A percentile compares a stretch with the other conserved stretches of the same genome.
Conservation (phyloP, 73 alveolate species). For the Effrenium voratum region DNA sequence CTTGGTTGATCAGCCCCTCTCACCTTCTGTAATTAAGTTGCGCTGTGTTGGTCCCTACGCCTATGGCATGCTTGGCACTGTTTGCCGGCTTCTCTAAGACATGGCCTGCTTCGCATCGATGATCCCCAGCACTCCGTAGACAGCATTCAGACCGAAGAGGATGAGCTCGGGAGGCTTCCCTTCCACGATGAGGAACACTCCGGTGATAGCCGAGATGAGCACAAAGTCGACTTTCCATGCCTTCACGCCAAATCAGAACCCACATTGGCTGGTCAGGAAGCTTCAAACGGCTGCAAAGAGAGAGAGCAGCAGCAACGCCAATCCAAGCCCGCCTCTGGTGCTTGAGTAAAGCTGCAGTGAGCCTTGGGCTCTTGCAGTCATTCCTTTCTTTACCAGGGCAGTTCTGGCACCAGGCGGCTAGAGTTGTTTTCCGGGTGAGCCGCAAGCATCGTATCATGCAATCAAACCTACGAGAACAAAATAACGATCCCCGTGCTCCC, state of each 20-base stretch:
- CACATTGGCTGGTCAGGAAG: too few species aligned
- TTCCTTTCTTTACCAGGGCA: too few species aligned
- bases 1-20: too few species aligned
- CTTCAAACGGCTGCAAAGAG: too few species aligned
- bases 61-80: too few species aligned
- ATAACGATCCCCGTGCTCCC: not conserved
- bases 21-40: too few species aligned
- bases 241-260: too few species aligned
- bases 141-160: constrained; percentile 49
- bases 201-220: constrained; percentile 54
- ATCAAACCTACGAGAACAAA: not conserved
- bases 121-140: constrained; percentile 53
- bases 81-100: too few species aligned
- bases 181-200: constrained; percentile 61
- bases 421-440: not conserved
- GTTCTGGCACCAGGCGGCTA: too few species aligned
- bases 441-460: not conserved
- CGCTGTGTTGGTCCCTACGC: too few species aligned
- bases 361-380: too few species aligned
- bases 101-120: constrained; percentile 23
- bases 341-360: constrained; percentile 1
- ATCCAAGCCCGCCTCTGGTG: not conserved
- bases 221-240: constrained; percentile 78
- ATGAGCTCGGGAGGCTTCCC: constrained; percentile 56
- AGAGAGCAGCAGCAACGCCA: not conserved